Base-by-base conservation (phyloP, 2,329 filamentous ascomycete genomes). In the Hypoxylon sp. region DNA sequence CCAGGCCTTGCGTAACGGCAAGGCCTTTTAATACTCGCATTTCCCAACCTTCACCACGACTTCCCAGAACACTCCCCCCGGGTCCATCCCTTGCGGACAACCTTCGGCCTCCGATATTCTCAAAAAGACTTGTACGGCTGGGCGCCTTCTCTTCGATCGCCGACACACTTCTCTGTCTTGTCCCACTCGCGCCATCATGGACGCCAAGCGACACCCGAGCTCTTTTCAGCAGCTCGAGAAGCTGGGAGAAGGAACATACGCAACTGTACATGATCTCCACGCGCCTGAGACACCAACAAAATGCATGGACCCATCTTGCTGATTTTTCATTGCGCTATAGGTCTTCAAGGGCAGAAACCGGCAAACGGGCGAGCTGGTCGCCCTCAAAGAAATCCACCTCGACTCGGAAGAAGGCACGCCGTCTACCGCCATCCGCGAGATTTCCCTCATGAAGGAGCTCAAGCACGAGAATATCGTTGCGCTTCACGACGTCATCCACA, bases 201-300 rank as follows among this genome's bases (percentile, higher is more conserved):
- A 97, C 78, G 90, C 91, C 72, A 91, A 96, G 75, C 83, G 90
- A 71, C 92, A 97, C 72, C 93, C 94, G 54, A 96, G 90, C 79
- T 98, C 94, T 62, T 99, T 99, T 82, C 94, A 98, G 84, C 95
- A 98, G 87, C 85, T 98, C 75, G 95, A 99, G 79, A 99, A 94
- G 89, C 85, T 99, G 66, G 95, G 95, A 71, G 95, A 99, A 81
- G 95, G 95, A 60, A 99, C 95, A 26, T 99, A 99, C 85, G 95
- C 95, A 27, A 99, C 95, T 27, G 95, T 97, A 82, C 71, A 87
- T 78, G 24, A 42, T 47, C 27, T 26, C 31, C 37, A 23, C n/a
- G 23, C 23, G 9, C 2, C 37, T 2, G 13, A 9, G 37, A n/a
- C 18, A 11, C 21, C 2, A 20, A 40, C 21, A 7, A n/a, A 20